Conservation (phyloP, 2,329 filamentous ascomycete species). For the Aspergillus sp. region DNA sequence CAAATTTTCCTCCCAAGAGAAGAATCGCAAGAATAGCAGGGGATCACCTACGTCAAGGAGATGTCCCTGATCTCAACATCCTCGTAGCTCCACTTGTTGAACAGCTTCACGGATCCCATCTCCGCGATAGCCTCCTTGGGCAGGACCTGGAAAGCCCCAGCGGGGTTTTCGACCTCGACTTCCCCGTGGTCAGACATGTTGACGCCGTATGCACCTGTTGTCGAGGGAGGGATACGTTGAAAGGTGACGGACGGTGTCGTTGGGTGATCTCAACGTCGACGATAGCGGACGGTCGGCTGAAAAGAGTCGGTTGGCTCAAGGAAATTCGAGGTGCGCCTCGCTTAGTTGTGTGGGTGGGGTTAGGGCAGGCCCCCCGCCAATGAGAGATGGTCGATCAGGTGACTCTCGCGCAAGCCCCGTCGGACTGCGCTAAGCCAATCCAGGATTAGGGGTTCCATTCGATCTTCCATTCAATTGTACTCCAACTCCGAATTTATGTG, state of each 20-base stretch:
- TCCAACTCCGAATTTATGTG: no score
- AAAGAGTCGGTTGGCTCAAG: constrained; percentile 30
- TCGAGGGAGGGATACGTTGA: constrained; percentile 38
- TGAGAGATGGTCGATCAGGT: constrained; percentile 21
- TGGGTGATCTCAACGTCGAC: constrained; percentile 36
- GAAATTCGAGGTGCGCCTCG: constrained; percentile 43
- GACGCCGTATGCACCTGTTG: constrained; percentile 40
- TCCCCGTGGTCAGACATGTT: constrained; percentile 94
- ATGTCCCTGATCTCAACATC: constrained; percentile 99
- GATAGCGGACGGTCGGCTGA: constrained; percentile 35
- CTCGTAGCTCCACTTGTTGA: constrained; percentile 98
- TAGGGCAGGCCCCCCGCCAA: constrained; percentile 34
- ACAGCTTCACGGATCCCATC: constrained; percentile 91
- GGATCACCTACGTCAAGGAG: constrained; percentile 86
- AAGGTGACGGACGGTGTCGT: constrained; percentile 39
- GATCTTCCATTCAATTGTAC: no score
- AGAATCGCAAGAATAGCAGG: constrained; percentile 25
- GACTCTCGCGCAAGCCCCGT: constrained; percentile 6
- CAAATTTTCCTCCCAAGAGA: constrained; percentile 11
- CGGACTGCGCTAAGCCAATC: constrained; percentile 4
- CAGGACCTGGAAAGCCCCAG: constrained; percentile 69
- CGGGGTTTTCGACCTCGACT: constrained; percentile 82
- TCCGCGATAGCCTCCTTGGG: constrained; percentile 90
- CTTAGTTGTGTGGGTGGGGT: constrained; percentile 42
- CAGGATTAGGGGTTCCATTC: no score